phyloP scores from a whole-genome alignment of 768 basidiomycete species.

The Podaxis mareebaensis region DNA sequence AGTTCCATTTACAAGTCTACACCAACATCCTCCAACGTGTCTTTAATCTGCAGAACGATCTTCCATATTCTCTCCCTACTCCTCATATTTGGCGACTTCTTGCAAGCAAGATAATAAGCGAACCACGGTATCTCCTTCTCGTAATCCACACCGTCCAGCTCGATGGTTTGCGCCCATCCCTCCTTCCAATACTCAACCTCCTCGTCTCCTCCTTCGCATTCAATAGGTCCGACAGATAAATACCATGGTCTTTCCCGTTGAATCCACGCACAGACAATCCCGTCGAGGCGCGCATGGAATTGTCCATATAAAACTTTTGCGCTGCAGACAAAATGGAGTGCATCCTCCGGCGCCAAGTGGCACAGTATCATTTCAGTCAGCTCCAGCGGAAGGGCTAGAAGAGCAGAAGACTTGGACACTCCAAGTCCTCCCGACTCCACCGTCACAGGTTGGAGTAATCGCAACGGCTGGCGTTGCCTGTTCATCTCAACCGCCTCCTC shows the following conservation, averaged over 20 bases:
- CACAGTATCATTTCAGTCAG: background rate
- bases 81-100: background rate
- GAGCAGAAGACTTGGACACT: background rate
- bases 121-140: conserved; percentile 1
- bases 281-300: background rate
- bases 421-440: background rate
- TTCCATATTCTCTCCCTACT: conserved; percentile 9
- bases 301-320: background rate
- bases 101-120: conserved; percentile 6
- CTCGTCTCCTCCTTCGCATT: background rate
- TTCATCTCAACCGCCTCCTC: background rate
- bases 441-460: background rate
- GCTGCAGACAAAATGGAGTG: background rate
- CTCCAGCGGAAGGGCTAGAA: background rate
- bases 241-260: conserved; percentile 3
- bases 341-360: background rate
- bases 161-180: background rate
- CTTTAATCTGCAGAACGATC: conserved; percentile 8
- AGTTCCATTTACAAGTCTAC: background rate
- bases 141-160: background rate
- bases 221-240: background rate
- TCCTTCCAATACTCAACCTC: background rate
- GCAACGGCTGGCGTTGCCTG: background rate
- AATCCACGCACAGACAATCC: background rate
- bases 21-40: background rate